Evolutionary conservation across 345 rosid species (phyloP).

Genomic region (Gossypium sturtianum): DNA sequence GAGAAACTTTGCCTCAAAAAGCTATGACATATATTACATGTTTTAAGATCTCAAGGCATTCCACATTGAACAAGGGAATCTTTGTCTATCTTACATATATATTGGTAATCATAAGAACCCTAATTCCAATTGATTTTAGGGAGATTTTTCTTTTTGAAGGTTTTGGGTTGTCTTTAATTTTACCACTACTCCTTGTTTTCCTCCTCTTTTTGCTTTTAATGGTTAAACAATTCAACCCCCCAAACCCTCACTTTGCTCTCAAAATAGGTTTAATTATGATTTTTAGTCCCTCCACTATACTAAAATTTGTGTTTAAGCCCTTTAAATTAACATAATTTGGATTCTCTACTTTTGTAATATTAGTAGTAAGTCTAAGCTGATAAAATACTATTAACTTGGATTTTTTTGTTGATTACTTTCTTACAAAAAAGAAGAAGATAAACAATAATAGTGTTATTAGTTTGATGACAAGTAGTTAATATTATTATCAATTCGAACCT

Average conservation of each 20-base stretch:
- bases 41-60: slow-evolving; percentile 13
- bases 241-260: not conserved
- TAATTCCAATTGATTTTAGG: not conserved
- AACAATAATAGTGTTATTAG: no score
- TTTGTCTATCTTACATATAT: not conserved
- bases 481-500: no score
- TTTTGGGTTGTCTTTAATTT: not conserved
- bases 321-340: no score
- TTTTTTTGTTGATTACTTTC: no score
- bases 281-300: no score
- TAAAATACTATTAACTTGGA: no score
- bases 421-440: no score
- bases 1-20: slow-evolving; percentile 33
- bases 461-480: no score
- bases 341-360: no score
- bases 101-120: not conserved
- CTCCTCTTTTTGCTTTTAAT: not conserved
- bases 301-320: no score
- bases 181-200: slow-evolving; percentile 6
- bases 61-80: not conserved
- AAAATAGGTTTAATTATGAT: no score
- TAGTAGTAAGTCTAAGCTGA: no score
- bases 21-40: slow-evolving; percentile 22
- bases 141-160: not conserved
- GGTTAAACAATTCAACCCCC: not conserved